Base-by-base conservation (phyloP, 1,284 basidiomycete species). In the Tylopilus sp. region DNA sequence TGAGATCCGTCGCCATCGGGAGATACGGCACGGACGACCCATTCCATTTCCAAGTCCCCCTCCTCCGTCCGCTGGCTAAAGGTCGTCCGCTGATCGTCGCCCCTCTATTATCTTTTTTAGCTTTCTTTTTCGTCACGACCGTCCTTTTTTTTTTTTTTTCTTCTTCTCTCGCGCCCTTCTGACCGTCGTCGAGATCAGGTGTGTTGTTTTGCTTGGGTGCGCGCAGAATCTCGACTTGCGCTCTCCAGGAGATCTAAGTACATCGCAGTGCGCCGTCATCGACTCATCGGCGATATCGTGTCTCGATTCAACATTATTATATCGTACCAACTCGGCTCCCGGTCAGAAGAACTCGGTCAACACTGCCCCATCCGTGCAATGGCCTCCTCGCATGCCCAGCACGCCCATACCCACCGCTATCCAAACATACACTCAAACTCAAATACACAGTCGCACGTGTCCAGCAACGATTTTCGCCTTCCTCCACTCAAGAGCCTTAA, bases 401-500 rank as follows among this genome's bases (percentile, higher is more conserved):
- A 61, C 40, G 26, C 51, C 1, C 59, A 59, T 56, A 46, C 67
- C 44, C 57, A 66, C 34, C 74, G 71, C 52, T 69, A 73, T 54
- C 64, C 48, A 6, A 48, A 51, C 65, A 55, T 67, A 56, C 50
- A 67, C 45, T 60, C 65, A 44, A 67, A 66, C 30, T 63, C 59
- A 41, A 53, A 59, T 45, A 62, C 70, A 18, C 67, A 57, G 36
- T 65, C 70, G 23, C 66, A 74, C 49, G 67, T 64, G 52, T 52
- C 65, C 15, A 64, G 67, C 53, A 72, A 67, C 57, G 71, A 77
- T 44, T 63, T 79, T 56, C 79, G 81, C 31, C 73, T 86, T 6
- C 83, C 83, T 0, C 83, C 82, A 15, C 74, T 86, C 60, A 83
- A 78, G 67, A 81, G 82, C 60, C 72, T 86, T 57, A 81, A 83